phyloP scores from a whole-genome alignment of 495 filamentous ascomycete species.

The Diplogelasinospora grovesii region DNA sequence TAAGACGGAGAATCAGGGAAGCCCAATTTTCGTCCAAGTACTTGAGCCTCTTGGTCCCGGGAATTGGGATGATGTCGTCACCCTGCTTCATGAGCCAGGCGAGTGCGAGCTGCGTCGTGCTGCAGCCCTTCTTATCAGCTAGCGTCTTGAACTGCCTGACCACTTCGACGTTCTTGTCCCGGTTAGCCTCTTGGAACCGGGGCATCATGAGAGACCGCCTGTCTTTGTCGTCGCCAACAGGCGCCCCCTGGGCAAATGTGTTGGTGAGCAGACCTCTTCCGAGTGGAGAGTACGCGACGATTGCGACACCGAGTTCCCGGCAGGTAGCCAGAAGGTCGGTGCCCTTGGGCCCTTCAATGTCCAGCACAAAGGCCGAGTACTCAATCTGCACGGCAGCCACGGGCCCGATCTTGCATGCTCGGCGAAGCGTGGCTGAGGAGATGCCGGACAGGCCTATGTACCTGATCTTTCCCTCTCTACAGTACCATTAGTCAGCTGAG shows the following conservation, averaged over 20 bases:
- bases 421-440: conserved; percentile 62
- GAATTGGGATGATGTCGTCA: conserved; percentile 50
- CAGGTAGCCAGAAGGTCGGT: conserved; percentile 63
- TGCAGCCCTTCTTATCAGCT: conserved; percentile 60
- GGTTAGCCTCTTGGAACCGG: conserved; percentile 61
- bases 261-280: conserved; percentile 58
- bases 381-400: conserved; percentile 76
- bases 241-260: conserved; percentile 45
- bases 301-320: conserved; percentile 61
- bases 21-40: conserved; percentile 53
- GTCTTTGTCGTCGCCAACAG: conserved; percentile 56
- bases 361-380: conserved; percentile 59
- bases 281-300: conserved; percentile 52
- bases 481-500: too few species aligned
- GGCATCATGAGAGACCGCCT: conserved; percentile 46
- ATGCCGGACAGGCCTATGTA: conserved; percentile 72
- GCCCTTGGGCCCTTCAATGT: conserved; percentile 47
- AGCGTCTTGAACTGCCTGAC: conserved; percentile 57
- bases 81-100: conserved; percentile 50
- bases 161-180: conserved; percentile 66
- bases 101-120: conserved; percentile 52
- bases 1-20: conserved; percentile 40
- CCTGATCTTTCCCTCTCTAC: conserved; percentile 68
- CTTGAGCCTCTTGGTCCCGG: conserved; percentile 49
- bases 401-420: conserved; percentile 59